Percentiles rank a stretch among this genome's conserved stretches.
These are phyloP conservation scores for Aspergillus tubingensis DNA, from an alignment of 2,329 filamentous ascomycete species.

Conservation along the genomic window DNA sequence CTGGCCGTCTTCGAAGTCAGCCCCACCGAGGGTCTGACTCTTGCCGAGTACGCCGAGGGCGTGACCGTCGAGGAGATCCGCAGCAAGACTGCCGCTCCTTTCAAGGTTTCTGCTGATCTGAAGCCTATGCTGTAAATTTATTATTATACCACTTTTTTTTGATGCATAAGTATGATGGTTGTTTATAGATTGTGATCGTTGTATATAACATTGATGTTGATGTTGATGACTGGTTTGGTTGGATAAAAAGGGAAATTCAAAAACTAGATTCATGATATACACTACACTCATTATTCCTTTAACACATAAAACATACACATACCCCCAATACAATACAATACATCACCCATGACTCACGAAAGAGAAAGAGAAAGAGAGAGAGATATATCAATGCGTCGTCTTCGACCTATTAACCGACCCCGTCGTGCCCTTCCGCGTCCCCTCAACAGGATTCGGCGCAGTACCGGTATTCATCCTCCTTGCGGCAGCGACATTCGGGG, in stretches of 20 bases:
- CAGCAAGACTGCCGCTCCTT: slow-evolving; percentile 70
- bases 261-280: too few relatives aligned
- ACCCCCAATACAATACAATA: neutral
- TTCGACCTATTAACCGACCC: slow-evolving; percentile 1
- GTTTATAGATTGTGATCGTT: slow-evolving; percentile 1
- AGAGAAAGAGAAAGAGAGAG: neutral
- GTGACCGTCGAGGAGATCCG: slow-evolving; percentile 69
- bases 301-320: neutral
- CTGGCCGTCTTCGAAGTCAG: slow-evolving; percentile 75
- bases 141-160: neutral
- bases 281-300: too few relatives aligned
- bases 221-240: too few relatives aligned
- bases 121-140: slow-evolving; percentile 49
- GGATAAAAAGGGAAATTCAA: too few relatives aligned
- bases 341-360: neutral
- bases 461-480: neutral
- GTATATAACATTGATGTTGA: too few relatives aligned
- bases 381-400: neutral
- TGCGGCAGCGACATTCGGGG: neutral
- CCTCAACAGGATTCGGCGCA: neutral
- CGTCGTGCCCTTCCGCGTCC: neutral
- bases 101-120: slow-evolving; percentile 63
- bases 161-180: neutral
- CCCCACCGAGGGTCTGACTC: slow-evolving; percentile 52
- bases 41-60: slow-evolving; percentile 72